Conservation (phyloP, 305 asterid species). For the Fraxinus baroniana region DNA sequence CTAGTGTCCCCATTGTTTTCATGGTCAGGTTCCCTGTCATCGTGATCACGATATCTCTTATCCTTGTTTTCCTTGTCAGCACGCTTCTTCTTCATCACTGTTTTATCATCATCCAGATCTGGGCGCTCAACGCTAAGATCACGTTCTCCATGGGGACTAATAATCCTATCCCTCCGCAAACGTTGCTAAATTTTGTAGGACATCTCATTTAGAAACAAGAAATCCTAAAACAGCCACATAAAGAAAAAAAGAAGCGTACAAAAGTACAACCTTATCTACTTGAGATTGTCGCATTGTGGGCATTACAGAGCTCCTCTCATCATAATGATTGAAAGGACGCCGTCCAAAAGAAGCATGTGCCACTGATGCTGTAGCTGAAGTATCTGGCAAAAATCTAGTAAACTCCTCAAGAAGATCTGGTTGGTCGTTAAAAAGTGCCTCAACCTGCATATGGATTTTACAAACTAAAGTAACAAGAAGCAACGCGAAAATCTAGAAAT, state of each 20-base stretch:
- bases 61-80: constrained; percentile 75
- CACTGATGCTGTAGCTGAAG: constrained; percentile 65
- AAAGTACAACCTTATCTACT: constrained; percentile 58
- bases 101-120: constrained; percentile 82
- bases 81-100: constrained; percentile 67
- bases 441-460: constrained; percentile 57
- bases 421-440: constrained; percentile 74
- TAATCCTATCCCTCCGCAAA: constrained; percentile 60
- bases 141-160: constrained; percentile 63
- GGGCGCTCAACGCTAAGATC: constrained; percentile 81
- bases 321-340: constrained; percentile 55
- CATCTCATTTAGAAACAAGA: constrained; percentile 21
- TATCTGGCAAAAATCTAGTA: constrained; percentile 89
- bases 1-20: constrained; percentile 70
- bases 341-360: constrained; percentile 59
- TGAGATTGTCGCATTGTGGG: constrained; percentile 58
- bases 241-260: constrained; percentile 7
- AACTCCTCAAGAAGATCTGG: constrained; percentile 93
- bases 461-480: constrained; percentile 17
- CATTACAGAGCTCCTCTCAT: constrained; percentile 72
- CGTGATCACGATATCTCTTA: constrained; percentile 69
- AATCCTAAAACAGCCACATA: constrained; percentile 8
- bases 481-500: not conserved
- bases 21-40: constrained; percentile 61
- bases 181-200: constrained; percentile 50